A percentile compares a stretch with the other conserved stretches of the same genome.
Evolutionary conservation across 306 rosid species (phyloP).

Genomic region (Lathyrus tuberosus): DNA sequence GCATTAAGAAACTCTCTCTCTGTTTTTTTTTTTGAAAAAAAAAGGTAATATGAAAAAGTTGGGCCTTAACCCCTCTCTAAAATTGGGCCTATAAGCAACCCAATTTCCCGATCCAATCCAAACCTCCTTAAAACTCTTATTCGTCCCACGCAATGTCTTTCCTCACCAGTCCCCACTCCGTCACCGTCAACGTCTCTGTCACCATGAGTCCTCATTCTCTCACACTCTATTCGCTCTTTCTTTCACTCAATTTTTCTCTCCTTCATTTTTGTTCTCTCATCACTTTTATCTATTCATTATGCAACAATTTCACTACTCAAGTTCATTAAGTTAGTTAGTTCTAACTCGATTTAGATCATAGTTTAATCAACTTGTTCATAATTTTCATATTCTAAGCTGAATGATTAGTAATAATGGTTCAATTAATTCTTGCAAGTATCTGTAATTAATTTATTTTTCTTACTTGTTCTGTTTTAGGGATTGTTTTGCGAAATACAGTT

Average conservation of each 20-base stretch:
- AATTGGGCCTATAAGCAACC: conserved; percentile 5
- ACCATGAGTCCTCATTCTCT: conserved; percentile 14
- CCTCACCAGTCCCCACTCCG: neutral
- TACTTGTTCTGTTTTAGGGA: conserved; percentile 3
- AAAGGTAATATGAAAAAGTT: no score
- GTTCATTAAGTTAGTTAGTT: conserved; percentile 17
- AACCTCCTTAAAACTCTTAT: neutral
- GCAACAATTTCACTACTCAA: neutral
- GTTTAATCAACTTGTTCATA: neutral
- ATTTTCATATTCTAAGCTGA: neutral
- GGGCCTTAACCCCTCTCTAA: no score
- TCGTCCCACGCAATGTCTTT: neutral
- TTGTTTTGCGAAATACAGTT: conserved; percentile 5
- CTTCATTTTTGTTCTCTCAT: neutral
- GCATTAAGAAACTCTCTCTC: no score
- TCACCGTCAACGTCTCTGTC: neutral
- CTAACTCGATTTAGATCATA: neutral
- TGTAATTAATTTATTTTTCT: neutral
- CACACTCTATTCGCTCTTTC: neutral
- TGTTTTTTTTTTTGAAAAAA: no score
- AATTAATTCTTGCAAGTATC: neutral
- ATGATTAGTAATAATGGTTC: neutral
- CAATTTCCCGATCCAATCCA: neutral
- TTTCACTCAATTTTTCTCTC: neutral
- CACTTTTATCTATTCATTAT: neutral